Base-by-base conservation (phyloP, 2,329 filamentous ascomycete genomes). In the Chaetothyriales sp. region DNA sequence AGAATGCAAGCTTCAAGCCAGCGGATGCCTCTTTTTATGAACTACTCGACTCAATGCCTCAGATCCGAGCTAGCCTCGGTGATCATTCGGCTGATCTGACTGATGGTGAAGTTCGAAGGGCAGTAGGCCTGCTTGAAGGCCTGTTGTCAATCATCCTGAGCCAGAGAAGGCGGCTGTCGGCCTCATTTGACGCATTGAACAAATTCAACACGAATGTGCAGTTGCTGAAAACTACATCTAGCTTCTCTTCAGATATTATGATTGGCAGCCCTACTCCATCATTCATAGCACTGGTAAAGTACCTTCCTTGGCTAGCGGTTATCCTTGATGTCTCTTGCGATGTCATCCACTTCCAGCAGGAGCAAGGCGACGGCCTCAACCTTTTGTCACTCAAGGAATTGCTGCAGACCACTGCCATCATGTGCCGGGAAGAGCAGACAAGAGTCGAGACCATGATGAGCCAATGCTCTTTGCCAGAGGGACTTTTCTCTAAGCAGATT, bases 51-150 rank as follows among this genome's bases (percentile, higher is more conserved):
- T 66, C 89, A 10, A 79, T 85, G 58, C 78, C 83, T 15, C 76
- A 77, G 58, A 78, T 85, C 48, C 79, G 90, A 61, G 73, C 77
- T 44, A 76, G 82, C 28, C 73, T 80, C 8, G 76, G 81, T 57
- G 82, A 87, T 48, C 88, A 94, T 66, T 88, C 86, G 0, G 83
- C 86, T 40, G 94, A 98, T 58, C 70, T 98, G 43, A 94, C 85
- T 45, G 77, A 81, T 44, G 83, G 86, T 7, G 88, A 95, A 60
- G 77, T 92, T 6, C 76, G 78, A 44, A 78, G 89, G 62, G 89
- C 88, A 64, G 77, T 86, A 47, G 88, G 88, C 0, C 86, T 86
- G 58, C 72, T 95, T n/a, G 92, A 98, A 65, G 88, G 89, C 22
- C 75, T 95, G 54, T 71, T 97, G 28, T 76, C 83, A 51, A 54